Evolutionary conservation across 768 basidiomycete species (phyloP), one percentile per base, ranked within the genome.

Genomic region (Ephemerocybe angulata): DNA sequence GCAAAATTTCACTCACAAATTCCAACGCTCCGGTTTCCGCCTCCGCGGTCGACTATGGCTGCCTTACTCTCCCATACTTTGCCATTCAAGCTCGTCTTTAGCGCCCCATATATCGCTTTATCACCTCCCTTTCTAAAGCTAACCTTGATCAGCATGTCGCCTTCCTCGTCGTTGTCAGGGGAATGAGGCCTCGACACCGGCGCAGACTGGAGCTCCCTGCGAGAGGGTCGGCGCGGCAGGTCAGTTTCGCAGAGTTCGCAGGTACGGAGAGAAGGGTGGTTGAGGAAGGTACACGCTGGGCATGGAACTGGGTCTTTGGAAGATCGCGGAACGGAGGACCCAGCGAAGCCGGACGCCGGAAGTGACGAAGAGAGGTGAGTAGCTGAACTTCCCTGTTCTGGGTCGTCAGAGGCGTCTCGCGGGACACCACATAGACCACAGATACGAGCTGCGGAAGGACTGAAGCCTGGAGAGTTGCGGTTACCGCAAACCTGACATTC

Each of bases 61-160:
- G n/a, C 50, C 3, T 30, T n/a, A n/a, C n/a, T 83, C 76, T 88
- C 85, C 94, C 94, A 96, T 31, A 79, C 80, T 65, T 86, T 91
- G 4, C 79, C 75, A 58, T 82, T 78, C 47, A 96, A 65, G 41
- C 84, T 81, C 19, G 82, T 76, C 68, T 88, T 91, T 33, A 98
- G 75, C 11, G 81, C 78, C 17, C 81, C 74, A 68, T 99, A 98
- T 60, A 93, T 88, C 1, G 79, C 61, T 68, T 88, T 88, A 66
- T 90, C 93, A 0, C 95, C 95, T 3, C 95, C 93, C 66, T 85
- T 90, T 40, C 96, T 79, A 68, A 99, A 98, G 69, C 91, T 94
- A 53, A 99, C 66, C 60, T 90, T 88, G 46, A 97, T 81, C 54
- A 86, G 74, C 28, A 75, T 69, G 62, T 37, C 35, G 11, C 38